Conservation (phyloP, 1,284 basidiomycete species). For the Trichosporon coremiiforme region DNA sequence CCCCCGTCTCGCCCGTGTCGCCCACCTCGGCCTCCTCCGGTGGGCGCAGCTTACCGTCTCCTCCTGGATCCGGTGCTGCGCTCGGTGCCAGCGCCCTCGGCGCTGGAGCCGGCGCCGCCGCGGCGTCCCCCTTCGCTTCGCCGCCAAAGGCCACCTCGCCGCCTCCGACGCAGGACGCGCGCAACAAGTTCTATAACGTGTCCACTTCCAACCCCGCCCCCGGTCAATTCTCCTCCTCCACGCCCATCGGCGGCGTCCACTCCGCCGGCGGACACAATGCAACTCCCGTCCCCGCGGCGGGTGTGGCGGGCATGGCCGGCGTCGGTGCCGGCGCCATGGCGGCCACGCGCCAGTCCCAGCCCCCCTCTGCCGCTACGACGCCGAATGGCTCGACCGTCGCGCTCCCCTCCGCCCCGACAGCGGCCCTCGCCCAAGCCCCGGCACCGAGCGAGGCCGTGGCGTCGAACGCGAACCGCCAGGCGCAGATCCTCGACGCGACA, state of each 20-base stretch:
- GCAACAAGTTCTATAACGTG: slow-evolving; percentile 19
- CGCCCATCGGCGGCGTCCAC: slow-evolving; percentile 13
- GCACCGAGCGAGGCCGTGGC: not conserved
- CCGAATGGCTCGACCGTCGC: not conserved
- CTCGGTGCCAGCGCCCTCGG: not conserved
- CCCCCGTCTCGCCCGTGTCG: slow-evolving; percentile 4
- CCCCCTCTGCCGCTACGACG: not conserved
- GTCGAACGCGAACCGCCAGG: slow-evolving; percentile 9
- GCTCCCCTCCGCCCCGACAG: not conserved
- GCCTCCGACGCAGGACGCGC: not conserved
- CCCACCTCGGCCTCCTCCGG: not conserved
- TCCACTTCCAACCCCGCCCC: not conserved
- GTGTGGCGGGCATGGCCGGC: slow-evolving; percentile 12
- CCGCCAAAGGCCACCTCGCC: not conserved
- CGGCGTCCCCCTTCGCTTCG: not conserved
- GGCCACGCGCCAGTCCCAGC: not conserved
- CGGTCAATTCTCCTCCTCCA: slow-evolving; percentile 5
- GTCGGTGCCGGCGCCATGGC: slow-evolving; percentile 11
- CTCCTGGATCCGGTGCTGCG: not conserved
- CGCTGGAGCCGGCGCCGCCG: not conserved
- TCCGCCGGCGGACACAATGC: not conserved
- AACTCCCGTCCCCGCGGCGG: not conserved
- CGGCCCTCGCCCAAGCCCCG: not conserved
- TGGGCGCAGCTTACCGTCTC: not conserved
- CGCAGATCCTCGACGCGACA: slow-evolving; percentile 18